Conservation (phyloP, 176 grass and related monocot genomes). For the Dendrocalamus sinicus region DNA sequence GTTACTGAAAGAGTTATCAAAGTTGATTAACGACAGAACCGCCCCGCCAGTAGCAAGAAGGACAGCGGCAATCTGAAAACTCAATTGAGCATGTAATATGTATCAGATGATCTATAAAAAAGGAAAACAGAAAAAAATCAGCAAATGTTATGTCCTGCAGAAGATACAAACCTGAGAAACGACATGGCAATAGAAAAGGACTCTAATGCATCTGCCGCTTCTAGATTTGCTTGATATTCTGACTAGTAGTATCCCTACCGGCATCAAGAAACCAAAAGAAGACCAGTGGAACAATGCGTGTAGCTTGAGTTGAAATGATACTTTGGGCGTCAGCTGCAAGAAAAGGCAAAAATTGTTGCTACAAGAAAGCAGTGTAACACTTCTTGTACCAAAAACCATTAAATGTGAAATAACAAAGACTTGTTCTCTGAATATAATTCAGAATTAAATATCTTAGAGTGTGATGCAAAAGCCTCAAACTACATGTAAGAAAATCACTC, state of each 20-base stretch:
- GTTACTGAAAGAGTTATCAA: conserved; percentile 96
- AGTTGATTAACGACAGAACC: conserved; percentile 73
- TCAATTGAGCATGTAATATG: neutral
- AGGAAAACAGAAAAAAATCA: neutral
- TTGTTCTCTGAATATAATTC: neutral
- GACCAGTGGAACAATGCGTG: conserved; percentile 93
- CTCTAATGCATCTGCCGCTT: conserved; percentile 46
- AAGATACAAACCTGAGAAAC: conserved; percentile 68
- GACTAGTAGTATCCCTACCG: conserved; percentile 77
- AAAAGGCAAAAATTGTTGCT: neutral
- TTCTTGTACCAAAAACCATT: neutral
- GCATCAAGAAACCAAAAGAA: conserved; percentile 90
- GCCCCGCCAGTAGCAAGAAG: conserved; percentile 76
- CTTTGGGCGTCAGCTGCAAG: conserved; percentile 61
- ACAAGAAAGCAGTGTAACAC: conserved; percentile 1
- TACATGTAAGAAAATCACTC: conserved; percentile 1
- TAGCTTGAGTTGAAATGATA: conserved; percentile 77
- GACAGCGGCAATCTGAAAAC: conserved; percentile 70
- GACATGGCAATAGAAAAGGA: conserved; percentile 84
- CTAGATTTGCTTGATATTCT: conserved; percentile 70
- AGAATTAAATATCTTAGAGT: neutral
- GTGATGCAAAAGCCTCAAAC: neutral
- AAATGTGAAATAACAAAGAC: neutral
- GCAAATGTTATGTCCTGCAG: neutral
- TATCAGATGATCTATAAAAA: neutral